Evolutionary conservation across 2,329 filamentous ascomycete species (phyloP), one percentile per base, ranked within the genome.

Genomic region (Trichoderma sp.): DNA sequence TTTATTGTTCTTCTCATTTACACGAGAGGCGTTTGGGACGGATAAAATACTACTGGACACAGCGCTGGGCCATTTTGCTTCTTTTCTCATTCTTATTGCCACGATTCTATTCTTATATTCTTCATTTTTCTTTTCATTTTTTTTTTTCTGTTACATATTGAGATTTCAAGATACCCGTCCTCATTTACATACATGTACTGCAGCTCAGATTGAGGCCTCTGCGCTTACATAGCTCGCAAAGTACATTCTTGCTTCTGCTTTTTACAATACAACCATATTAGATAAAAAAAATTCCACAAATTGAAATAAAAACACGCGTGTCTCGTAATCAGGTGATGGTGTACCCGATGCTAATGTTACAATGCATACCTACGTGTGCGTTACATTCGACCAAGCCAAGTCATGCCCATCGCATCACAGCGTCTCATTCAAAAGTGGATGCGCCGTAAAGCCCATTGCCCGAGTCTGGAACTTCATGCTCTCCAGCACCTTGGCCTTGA

Each of bases 401-500:
- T 49, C n/a, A 51, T 39, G 37, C 66, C 28, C 46, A 56, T 65
- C 51, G 32, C 24, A 43, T 54, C 46, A 75, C 68, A 75, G 28
- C 60, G 51, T 71, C 54, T 72, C 72, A 46, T 71, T 75, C 71
- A 83, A 70, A 28, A 87, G 74, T 0, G 76, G 75, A 59, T 85
- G 83, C 3, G 76, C 74, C 7, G 69, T 75, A 72, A 84, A 81
- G 0, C 86, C 86, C 75, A 84, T 84, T 26, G 78, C 81, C 72
- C 76, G 81, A 2, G 90, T 82, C 75, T 93, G 91, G 24, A 93
- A 91, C 81, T 92, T 87, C 85, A 92, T 92, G 76, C 91, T 94
- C 70, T 93, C 87, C 75, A 94, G 74, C 30, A 95, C 84, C 71
- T 90, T 85, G 69, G 77, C 75, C 81, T 91, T 93, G 66, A 92